Evolutionary conservation across 2,329 filamentous ascomycete species (phyloP).

Genomic region (Teratosphaeriaceae sp.): DNA sequence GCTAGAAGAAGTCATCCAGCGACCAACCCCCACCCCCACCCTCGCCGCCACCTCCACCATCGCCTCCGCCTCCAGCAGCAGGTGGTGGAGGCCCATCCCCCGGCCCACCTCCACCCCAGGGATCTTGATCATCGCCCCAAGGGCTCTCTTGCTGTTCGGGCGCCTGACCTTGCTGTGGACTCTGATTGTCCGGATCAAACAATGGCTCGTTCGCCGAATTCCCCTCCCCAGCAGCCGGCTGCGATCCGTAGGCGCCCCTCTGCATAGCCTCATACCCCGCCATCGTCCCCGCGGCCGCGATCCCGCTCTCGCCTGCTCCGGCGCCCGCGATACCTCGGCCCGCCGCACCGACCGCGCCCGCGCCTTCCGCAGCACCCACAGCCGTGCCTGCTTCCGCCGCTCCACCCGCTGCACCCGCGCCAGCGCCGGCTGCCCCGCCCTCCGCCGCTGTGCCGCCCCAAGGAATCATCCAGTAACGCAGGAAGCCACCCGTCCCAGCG

Average conservation of each 20-base stretch:
- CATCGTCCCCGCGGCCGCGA: conserved; percentile 50
- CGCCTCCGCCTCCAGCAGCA: conserved; percentile 19
- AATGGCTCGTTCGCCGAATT: conserved; percentile 28
- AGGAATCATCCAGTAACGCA: conserved; percentile 50
- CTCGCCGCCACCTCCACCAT: conserved; percentile 24
- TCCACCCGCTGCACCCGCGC: conserved; percentile 30
- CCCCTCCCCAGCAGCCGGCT: conserved; percentile 22
- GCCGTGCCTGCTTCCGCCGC: conserved; percentile 34
- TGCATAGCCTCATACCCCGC: conserved; percentile 60
- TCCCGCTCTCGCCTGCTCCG: conserved; percentile 27
- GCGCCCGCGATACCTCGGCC: conserved; percentile 53
- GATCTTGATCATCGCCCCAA: conserved; percentile 19
- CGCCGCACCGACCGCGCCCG: conserved; percentile 32
- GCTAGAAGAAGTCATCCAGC: conserved; percentile 20
- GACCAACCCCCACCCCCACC: conserved; percentile 22
- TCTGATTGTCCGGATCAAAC: conserved; percentile 11
- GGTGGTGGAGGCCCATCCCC: conserved; percentile 27
- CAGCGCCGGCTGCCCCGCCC: conserved; percentile 32
- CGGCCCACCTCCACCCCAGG: conserved; percentile 30
- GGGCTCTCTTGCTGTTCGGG: conserved; percentile 6
- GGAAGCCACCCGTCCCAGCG: conserved; percentile 37
- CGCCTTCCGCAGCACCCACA: too few species aligned
- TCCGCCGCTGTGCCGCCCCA: conserved; percentile 31
- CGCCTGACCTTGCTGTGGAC: not conserved
- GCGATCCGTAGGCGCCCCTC: conserved; percentile 38